A percentile compares a stretch with the other conserved stretches of the same genome.
Evolutionary conservation across 805 yeast species (phyloP).

Genomic region (Spathaspora sp.): DNA sequence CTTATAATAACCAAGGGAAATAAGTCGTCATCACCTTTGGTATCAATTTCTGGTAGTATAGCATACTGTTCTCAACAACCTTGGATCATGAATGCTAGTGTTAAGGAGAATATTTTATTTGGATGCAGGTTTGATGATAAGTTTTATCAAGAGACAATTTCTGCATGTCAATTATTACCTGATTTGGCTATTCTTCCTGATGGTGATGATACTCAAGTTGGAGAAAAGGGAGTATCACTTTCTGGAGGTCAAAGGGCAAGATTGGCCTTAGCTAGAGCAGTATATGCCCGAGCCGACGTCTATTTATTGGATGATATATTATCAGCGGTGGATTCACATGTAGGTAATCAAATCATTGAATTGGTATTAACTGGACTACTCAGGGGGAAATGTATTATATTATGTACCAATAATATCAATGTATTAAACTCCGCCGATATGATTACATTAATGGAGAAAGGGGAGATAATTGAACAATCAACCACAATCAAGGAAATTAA

Average conservation of each 20-base stretch:
- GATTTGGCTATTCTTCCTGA: slow-evolving; percentile 49
- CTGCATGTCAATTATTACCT: slow-evolving; percentile 47
- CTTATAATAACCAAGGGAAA: slow-evolving; percentile 18
- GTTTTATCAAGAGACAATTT: slow-evolving; percentile 39
- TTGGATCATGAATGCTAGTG: slow-evolving; percentile 50
- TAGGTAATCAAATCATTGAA: slow-evolving; percentile 51
- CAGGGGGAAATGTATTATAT: slow-evolving; percentile 47
- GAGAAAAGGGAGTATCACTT: slow-evolving; percentile 59
- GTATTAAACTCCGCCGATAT: slow-evolving; percentile 56
- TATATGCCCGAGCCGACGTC: slow-evolving; percentile 57
- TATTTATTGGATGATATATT: slow-evolving; percentile 62
- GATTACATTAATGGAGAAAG: slow-evolving; percentile 55
- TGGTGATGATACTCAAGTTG: slow-evolving; percentile 52
- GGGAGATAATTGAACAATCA: slow-evolving; percentile 54
- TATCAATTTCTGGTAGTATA: slow-evolving; percentile 34
- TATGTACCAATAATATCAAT: slow-evolving; percentile 56
- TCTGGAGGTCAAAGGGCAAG: slow-evolving; percentile 67
- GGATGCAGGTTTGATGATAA: slow-evolving; percentile 43
- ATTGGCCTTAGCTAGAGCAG: slow-evolving; percentile 64
- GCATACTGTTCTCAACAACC: slow-evolving; percentile 64
- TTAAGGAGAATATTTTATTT: slow-evolving; percentile 49
- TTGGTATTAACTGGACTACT: slow-evolving; percentile 49
- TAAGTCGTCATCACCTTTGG: slow-evolving; percentile 13
- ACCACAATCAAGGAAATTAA: slow-evolving; percentile 15
- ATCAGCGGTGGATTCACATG: slow-evolving; percentile 73